Base-by-base conservation (phyloP, 2,329 filamentous ascomycete species). In the Camillea tinctor region DNA sequence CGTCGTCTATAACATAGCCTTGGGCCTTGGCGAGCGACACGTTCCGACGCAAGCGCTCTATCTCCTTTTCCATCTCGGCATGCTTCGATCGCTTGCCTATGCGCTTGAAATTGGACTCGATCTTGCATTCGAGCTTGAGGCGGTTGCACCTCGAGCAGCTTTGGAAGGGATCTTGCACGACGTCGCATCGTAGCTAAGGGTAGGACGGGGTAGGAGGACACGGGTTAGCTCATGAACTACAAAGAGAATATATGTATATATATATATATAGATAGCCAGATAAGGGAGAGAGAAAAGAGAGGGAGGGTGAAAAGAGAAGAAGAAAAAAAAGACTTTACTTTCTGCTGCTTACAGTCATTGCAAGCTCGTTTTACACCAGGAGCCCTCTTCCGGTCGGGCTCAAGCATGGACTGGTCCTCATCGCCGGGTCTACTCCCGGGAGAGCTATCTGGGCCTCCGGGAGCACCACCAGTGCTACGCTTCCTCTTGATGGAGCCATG, bases 21-120 rank as follows among this genome's bases (percentile, higher is more conserved):
- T 88, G 84, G 20, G 80, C 70, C 68, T 85, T 81, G 60, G 88
- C 87, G 64, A 82, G 80, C 59, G 84, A 78, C 62, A 90, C 80
- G 68, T 81, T 85, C 52, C 86, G 83, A 55, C 87, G 84, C 66
- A 89, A 76, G 63, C 81, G 85, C 60, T 91, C 89, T 70, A 93
- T 91, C 75, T 93, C 89, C 76, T 88, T 90, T 73, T 92, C 90
- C 90, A 93, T 93, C 76, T 93, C 91, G 69, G 90, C 90, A 75
- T 94, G 90, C 73, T 91, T 90, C 65, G 87, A 90, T 50, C 91
- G 85, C 79, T 95, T 95, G 64, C 91, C 89, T 19, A 93, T 81
- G 68, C 91, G 88, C 81, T 93, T 93, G 78, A 94, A 94, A 75
- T 93, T 92, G 70, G 89, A 91, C 75, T 94, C 90, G 75, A 95